Evolutionary conservation across 148 eudicot species (phyloP).

Genomic region (Talinum fruticosum): DNA sequence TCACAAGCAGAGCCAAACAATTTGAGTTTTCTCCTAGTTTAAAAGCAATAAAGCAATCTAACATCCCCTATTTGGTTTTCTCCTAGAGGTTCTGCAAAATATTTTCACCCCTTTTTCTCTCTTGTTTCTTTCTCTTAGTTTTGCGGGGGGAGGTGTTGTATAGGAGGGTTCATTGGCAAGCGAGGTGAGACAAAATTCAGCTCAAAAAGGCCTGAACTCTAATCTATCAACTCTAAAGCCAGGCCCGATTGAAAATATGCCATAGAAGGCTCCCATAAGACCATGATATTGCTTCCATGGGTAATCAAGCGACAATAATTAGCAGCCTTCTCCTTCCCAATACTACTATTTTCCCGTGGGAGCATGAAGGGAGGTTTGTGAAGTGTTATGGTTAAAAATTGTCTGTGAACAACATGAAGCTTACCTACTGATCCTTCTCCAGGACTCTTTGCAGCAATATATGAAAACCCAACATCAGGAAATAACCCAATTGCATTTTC

Average conservation of each 20-base stretch:
- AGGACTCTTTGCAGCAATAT: conserved; percentile 86
- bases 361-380: neutral
- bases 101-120: neutral
- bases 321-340: neutral
- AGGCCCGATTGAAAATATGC: neutral
- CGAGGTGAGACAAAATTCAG: neutral
- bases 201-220: neutral
- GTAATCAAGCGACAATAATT: neutral
- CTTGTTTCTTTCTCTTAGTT: no score
- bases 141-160: no score
- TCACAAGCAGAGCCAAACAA: neutral
- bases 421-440: conserved; percentile 94
- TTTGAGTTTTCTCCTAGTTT: neutral
- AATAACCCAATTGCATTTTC: conserved; percentile 96
- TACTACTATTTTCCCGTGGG: neutral
- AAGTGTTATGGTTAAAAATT: neutral
- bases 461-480: conserved; percentile 96
- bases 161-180: neutral
- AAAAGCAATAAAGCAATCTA: neutral
- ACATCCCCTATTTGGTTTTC: no score
- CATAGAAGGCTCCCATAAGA: neutral
- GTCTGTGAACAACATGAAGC: conserved; percentile 5
- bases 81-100: neutral
- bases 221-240: neutral
- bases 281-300: neutral